Conservation (phyloP, 352 stramenopile genomes). For the Pythium apleroticum region DNA sequence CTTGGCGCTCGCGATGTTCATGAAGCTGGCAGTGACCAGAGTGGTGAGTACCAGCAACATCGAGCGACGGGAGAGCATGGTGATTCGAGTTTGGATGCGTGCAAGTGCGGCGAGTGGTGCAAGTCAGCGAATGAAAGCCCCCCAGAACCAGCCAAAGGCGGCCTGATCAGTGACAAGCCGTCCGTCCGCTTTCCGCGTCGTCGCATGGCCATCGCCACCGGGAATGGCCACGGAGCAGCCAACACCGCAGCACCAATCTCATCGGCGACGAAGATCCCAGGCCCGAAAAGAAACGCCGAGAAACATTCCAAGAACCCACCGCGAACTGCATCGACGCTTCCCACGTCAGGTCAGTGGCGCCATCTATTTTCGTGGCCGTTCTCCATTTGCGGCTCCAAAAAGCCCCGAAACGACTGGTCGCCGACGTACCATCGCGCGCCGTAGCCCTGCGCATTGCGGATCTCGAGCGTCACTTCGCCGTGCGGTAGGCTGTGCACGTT, state of each 20-base stretch:
- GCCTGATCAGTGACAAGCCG: not conserved
- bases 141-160: not conserved
- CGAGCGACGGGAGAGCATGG: not conserved
- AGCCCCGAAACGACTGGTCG: constrained; percentile 68
- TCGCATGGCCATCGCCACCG: not conserved
- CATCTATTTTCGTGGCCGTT: constrained; percentile 75
- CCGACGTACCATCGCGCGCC: constrained; percentile 71
- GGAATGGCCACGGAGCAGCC: not conserved
- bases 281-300: not conserved
- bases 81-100: not conserved
- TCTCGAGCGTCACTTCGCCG: constrained; percentile 65
- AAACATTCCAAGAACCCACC: not conserved
- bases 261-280: not conserved
- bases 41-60: not conserved
- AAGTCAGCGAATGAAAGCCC: not conserved
- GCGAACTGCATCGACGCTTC: not conserved
- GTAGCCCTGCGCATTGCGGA: constrained; percentile 68
- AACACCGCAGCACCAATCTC: not conserved
- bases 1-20: not conserved
- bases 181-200: not conserved
- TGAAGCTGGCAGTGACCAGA: not conserved
- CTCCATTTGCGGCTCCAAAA: constrained; percentile 79
- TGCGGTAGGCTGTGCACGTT: constrained; percentile 82
- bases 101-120: not conserved
- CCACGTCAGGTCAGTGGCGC: constrained; percentile 41